Conservation (phyloP, 371 early-diverging fungal species). For the Zopfochytrium polystomum region DNA sequence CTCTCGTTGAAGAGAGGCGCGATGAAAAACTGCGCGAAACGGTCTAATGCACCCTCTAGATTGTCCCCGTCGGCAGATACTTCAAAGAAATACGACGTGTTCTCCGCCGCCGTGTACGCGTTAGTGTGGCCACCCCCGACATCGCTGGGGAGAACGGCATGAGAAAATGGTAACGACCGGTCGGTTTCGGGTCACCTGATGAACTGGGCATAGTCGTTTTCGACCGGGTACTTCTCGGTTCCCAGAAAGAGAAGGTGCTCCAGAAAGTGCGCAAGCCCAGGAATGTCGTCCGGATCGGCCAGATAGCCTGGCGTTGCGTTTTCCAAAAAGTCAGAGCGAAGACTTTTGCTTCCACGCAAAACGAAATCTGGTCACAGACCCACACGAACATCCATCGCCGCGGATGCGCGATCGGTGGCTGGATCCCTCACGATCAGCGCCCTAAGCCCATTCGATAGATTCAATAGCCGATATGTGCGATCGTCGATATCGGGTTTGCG, state of each 20-base stretch:
- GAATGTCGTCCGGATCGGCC: slow-evolving; percentile 58
- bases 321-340: too few species aligned
- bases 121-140: slow-evolving; percentile 82
- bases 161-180: too few species aligned
- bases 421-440: slow-evolving; percentile 79
- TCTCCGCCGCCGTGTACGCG: slow-evolving; percentile 76
- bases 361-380: too few species aligned
- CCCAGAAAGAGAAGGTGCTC: slow-evolving; percentile 74
- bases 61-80: slow-evolving; percentile 59
- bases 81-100: slow-evolving; percentile 86
- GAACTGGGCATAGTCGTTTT: slow-evolving; percentile 82
- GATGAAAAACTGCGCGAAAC: slow-evolving; percentile 93
- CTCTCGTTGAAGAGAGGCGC: slow-evolving; percentile 79
- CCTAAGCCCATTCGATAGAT: slow-evolving; percentile 74
- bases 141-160: too few species aligned
- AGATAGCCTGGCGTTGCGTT: slow-evolving; percentile 54
- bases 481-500: slow-evolving; percentile 7
- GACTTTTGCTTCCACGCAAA: too few species aligned
- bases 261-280: slow-evolving; percentile 97
- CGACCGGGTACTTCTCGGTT: slow-evolving; percentile 69
- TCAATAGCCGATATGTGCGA: slow-evolving; percentile 75
- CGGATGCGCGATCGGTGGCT: slow-evolving; percentile 81
- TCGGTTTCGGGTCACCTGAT: too few species aligned
- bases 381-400: slow-evolving; percentile 89
- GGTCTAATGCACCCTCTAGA: slow-evolving; percentile 88